phyloP scores from a whole-genome alignment of 768 basidiomycete genomes.

The Royoungia palumana region DNA sequence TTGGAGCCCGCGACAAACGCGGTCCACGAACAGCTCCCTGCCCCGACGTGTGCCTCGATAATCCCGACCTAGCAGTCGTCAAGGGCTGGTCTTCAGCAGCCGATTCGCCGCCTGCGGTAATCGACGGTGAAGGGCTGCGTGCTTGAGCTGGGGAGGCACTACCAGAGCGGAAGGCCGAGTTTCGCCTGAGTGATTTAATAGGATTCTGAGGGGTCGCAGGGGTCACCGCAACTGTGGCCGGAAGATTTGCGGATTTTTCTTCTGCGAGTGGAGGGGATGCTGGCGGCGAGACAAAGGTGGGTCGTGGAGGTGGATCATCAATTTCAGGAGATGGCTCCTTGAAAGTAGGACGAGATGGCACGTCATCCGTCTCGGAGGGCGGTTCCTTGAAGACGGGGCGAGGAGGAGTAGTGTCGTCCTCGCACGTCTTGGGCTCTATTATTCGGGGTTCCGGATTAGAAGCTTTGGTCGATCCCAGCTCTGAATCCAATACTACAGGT shows the following conservation, averaged over 20 bases:
- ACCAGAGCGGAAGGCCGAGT: conserved; percentile 32
- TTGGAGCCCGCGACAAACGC: conserved; percentile 46
- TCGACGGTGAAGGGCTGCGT: conserved; percentile 44
- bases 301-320: conserved; percentile 35
- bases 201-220: conserved; percentile 54
- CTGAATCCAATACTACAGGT: conserved; percentile 13
- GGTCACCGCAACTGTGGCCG: conserved; percentile 36
- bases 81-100: conserved; percentile 34
- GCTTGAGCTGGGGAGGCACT: conserved; percentile 34
- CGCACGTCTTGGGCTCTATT: conserved; percentile 3
- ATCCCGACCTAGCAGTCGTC: conserved; percentile 29
- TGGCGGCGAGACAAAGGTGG: conserved; percentile 19
- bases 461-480: conserved; percentile 14
- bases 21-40: conserved; percentile 45
- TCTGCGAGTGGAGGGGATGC: conserved; percentile 25
- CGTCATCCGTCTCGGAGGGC: conserved; percentile 39
- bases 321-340: conserved; percentile 63
- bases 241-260: conserved; percentile 23
- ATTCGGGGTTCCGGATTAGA: conserved; percentile 1
- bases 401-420: conserved; percentile 20
- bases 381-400: conserved; percentile 62
- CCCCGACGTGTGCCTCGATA: conserved; percentile 49
- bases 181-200: conserved; percentile 37
- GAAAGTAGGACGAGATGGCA: conserved; percentile 45
- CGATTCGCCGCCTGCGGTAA: conserved; percentile 24